These are phyloP conservation scores for Cynara cardunculus DNA, from an alignment of 129 eudicot species.

Conservation along the genomic window DNA sequence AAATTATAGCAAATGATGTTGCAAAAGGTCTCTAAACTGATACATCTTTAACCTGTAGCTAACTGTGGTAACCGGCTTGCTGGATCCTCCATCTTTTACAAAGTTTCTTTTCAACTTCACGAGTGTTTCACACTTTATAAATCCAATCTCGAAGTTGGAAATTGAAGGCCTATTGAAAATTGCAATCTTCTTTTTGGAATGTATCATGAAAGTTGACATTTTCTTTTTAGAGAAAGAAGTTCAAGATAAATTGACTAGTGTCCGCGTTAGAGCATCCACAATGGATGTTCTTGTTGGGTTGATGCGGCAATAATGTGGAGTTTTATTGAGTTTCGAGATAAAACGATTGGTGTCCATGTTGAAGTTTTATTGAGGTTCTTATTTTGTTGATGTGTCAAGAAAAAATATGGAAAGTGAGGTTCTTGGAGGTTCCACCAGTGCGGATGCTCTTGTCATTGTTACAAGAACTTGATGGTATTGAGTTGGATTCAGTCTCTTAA, in stretches of 20 bases:
- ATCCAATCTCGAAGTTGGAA: not conserved
- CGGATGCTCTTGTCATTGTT: too few species aligned
- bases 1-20: not conserved
- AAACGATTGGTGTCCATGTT: too few species aligned
- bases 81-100: not conserved
- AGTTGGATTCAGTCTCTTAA: not conserved
- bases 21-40: not conserved
- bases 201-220: not conserved
- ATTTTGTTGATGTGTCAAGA: too few species aligned
- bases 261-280: too few species aligned
- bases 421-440: too few species aligned
- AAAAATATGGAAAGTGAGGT: too few species aligned
- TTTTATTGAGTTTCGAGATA: too few species aligned
- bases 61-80: not conserved
- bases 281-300: too few species aligned
- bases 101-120: not conserved
- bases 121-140: not conserved
- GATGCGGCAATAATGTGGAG: too few species aligned
- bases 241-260: too few species aligned
- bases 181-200: not conserved
- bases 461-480: too few species aligned
- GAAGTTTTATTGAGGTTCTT: too few species aligned
- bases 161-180: not conserved
- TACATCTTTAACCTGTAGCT: not conserved
- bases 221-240: not conserved